These are phyloP conservation scores for Climacium dendroides DNA, from an alignment of 225 moss, liverwort and hornwort genomes.

Conservation along the genomic window DNA sequence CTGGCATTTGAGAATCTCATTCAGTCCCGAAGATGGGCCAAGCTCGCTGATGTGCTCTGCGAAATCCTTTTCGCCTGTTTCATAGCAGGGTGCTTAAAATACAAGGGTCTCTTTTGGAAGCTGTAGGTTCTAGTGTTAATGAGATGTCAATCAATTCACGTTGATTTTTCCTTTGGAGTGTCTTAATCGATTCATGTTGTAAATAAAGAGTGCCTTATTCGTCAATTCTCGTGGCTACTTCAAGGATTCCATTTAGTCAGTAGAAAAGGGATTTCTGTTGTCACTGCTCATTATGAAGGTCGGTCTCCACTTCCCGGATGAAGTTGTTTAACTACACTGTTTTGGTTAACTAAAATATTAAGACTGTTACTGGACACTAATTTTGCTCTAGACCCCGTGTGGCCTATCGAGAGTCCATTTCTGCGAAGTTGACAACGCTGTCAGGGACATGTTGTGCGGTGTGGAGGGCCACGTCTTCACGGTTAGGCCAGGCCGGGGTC, in stretches of 20 bases:
- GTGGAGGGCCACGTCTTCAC: not conserved
- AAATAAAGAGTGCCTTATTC: not conserved
- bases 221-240: not conserved
- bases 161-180: not conserved
- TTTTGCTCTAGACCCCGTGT: not conserved
- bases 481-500: slow-evolving; percentile 1
- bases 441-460: not conserved
- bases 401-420: slow-evolving; percentile 22
- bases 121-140: slow-evolving; percentile 4
- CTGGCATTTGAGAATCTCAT: slow-evolving; percentile 3
- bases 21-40: slow-evolving; percentile 19
- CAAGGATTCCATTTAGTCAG: not conserved
- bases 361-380: not conserved
- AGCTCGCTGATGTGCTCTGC: slow-evolving; percentile 16
- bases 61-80: slow-evolving; percentile 27
- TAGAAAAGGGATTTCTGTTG: not conserved
- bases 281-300: not conserved
- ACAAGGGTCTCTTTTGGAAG: slow-evolving; percentile 24
- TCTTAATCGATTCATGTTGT: not conserved
- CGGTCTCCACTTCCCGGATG: not conserved
- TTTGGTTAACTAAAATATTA: not conserved
- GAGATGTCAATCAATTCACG: not conserved
- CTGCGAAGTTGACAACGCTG: not conserved
- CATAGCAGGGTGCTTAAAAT: slow-evolving; percentile 11
- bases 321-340: not conserved